Conservation (phyloP, 31 red algal species). For the Odonthalia washingtoniensis region DNA sequence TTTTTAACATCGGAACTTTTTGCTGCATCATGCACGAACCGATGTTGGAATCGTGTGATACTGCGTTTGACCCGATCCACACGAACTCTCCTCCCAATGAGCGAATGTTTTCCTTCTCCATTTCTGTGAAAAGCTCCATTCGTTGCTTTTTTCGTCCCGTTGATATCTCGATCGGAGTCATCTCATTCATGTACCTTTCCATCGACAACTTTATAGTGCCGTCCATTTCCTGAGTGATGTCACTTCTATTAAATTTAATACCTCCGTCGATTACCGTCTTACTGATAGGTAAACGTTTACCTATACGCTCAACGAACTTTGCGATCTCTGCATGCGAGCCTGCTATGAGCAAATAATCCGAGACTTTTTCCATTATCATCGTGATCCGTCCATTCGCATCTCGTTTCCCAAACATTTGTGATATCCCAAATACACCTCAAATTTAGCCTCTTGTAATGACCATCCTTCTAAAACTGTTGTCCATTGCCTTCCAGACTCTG, state of each 20-base stretch:
- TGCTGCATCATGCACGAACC: background rate
- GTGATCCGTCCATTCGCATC: background rate
- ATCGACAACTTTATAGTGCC: background rate
- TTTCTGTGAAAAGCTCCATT: background rate
- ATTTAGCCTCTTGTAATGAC: background rate
- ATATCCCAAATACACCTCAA: no score
- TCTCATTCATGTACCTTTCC: background rate
- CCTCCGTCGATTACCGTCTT: conserved; percentile 13
- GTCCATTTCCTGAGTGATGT: background rate
- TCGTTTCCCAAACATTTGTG: background rate
- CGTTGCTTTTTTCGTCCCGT: background rate
- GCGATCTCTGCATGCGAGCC: background rate
- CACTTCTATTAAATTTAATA: conserved; percentile 18
- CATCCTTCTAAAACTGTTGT: background rate
- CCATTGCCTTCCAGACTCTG: background rate
- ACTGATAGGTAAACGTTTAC: conserved; percentile 3
- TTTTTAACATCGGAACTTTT: background rate
- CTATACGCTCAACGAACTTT: background rate
- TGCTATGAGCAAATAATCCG: background rate
- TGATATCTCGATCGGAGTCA: background rate
- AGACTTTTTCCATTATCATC: background rate
- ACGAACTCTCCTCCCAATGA: background rate
- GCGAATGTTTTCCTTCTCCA: background rate
- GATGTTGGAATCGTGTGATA: background rate
- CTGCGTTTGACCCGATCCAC: background rate